Base-by-base conservation (phyloP, 345 rosid genomes). In the Viola odorata region DNA sequence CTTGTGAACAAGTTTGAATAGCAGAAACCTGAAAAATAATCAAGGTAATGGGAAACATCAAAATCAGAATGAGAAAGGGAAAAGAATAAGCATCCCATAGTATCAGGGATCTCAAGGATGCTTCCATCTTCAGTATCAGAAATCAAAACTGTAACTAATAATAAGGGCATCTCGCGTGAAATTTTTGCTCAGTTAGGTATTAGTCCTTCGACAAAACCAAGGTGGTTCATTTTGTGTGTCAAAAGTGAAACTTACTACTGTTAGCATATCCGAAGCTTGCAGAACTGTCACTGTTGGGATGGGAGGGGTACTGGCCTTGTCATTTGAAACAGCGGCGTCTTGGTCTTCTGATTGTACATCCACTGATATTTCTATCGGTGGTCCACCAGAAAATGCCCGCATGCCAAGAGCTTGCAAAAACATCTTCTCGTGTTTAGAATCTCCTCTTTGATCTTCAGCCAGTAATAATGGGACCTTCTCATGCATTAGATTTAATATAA, bases 351-450 rank as follows among this genome's bases (percentile, higher is more conserved):
- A 74, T 71, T 64, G 61, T 8, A 6, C 42, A 47, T 64, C 74
- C 8, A 73, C 37, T 16, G 83, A 75, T 60, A 83, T 72, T 51
- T 78, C 91, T 38, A 84, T 50, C 55, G 50, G 62, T 6, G 69
- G 61, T 15, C 73, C 77, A 52, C 78, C 85, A 37, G 86, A 79
- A 57, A 79, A 81, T 49, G 68, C 8, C 12, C 78, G 77, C 44
- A 90, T 70, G 60, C 84, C 58, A n/a, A 91, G 84, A 12, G 85
- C 89, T 74, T 85, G 84, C 63, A 94, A 79, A 69, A 89, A 94
- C 65, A 74, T 80, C 62, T 78, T 82, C 74, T 90, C 97, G 63
- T 82, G 45, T 73, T 82, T 88, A 16, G 78, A 67, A 63, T 79
- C 42, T 7, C 82, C 86, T 14, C 69, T 77, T 9, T 73, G 68